Conservation (phyloP, 192 early-diverging fungal species). For the Mortierella claussenii region DNA sequence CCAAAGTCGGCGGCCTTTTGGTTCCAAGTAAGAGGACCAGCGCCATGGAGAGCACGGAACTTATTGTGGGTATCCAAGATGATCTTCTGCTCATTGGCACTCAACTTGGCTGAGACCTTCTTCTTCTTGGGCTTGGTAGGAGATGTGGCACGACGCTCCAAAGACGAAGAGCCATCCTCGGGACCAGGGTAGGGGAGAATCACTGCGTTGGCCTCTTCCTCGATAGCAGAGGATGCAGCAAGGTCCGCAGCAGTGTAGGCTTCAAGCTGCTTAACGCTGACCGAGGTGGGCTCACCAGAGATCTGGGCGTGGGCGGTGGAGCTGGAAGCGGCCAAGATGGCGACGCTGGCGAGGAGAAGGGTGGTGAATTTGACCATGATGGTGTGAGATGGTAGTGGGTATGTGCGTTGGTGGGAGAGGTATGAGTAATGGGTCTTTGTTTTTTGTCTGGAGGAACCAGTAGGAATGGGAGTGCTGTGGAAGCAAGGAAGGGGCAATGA, state of each 20-base stretch:
- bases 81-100: slow-evolving; percentile 22
- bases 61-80: slow-evolving; percentile 57
- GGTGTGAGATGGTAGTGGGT: not conserved
- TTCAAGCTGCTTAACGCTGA: not conserved
- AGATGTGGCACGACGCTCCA: slow-evolving; percentile 16
- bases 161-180: not conserved
- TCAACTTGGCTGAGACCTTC: too few relatives aligned
- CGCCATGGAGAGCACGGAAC: slow-evolving; percentile 51
- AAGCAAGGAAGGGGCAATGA: not conserved
- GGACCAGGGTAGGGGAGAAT: slow-evolving; percentile 20
- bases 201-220: slow-evolving; percentile 3
- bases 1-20: slow-evolving; percentile 43
- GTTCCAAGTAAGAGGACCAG: slow-evolving; percentile 54
- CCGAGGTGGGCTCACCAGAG: not conserved
- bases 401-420: not conserved
- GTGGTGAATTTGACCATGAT: slow-evolving; percentile 48
- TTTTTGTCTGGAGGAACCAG: too few relatives aligned
- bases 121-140: slow-evolving; percentile 1
- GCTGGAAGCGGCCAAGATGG: slow-evolving; percentile 30
- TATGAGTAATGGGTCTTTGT: not conserved
- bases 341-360: slow-evolving; percentile 41
- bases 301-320: slow-evolving; percentile 26
- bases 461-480: not conserved
- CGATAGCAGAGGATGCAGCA: not conserved
- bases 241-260: not conserved